Percentiles rank a stretch among this genome's conserved stretches.
Evolutionary conservation across 2,329 filamentous ascomycete genomes (phyloP).

Genomic region (Trichoderma sp.): DNA sequence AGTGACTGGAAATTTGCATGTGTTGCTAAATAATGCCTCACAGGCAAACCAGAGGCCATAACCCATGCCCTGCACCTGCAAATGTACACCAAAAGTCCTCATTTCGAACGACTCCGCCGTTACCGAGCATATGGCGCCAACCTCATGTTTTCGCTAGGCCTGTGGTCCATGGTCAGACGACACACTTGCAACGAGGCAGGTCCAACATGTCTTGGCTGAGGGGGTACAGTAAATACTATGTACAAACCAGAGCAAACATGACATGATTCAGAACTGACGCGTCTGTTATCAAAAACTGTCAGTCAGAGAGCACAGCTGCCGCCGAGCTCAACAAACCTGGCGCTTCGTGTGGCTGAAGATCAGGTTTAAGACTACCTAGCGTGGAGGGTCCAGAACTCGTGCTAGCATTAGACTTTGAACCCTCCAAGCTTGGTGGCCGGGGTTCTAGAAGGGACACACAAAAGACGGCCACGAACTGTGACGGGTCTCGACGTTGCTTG

Average conservation of each 20-base stretch:
- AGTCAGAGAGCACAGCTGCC: background rate
- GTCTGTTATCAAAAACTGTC: background rate
- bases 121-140: slow-evolving; percentile 1
- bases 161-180: background rate
- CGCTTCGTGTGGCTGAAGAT: slow-evolving; percentile 4
- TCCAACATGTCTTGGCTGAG: background rate
- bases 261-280: background rate
- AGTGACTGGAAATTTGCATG: slow-evolving; percentile 7
- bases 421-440: slow-evolving; percentile 2
- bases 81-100: background rate
- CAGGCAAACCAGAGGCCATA: background rate
- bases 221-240: background rate
- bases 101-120: background rate
- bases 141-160: background rate
- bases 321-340: background rate
- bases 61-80: background rate
- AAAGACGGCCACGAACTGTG: slow-evolving; percentile 2
- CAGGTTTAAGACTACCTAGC: background rate
- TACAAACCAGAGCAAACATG: background rate
- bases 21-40: slow-evolving; percentile 14
- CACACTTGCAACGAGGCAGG: background rate
- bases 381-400: background rate
- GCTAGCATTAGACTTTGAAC: slow-evolving; percentile 6
- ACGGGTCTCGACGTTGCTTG: background rate
- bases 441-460: slow-evolving; percentile 18